These are phyloP conservation scores for Wallacemonas rigidus DNA, from an alignment of 208 protist species.

Conservation along the genomic window DNA sequence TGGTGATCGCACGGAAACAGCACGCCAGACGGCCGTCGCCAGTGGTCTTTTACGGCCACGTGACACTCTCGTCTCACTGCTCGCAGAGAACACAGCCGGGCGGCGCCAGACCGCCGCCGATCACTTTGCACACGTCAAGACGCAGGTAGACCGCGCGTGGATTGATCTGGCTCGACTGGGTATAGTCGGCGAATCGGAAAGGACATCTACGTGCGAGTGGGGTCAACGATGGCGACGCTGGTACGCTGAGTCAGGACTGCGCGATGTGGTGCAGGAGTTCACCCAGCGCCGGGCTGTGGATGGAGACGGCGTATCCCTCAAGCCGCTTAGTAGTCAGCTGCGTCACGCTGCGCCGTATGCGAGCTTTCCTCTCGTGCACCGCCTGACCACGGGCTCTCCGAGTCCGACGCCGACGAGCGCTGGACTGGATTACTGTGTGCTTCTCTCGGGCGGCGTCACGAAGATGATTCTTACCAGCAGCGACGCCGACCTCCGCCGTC, in stretches of 20 bases:
- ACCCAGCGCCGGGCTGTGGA: conserved; percentile 19
- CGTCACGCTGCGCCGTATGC: background rate
- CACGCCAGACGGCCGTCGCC: conserved; percentile 93
- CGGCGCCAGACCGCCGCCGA: conserved; percentile 31
- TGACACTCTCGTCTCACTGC: conserved; percentile 49
- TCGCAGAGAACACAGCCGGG: conserved; percentile 26
- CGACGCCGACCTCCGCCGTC: conserved; percentile 33
- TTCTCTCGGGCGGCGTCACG: conserved; percentile 63
- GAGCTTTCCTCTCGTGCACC: conserved; percentile 10
- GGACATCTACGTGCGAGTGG: conserved; percentile 27
- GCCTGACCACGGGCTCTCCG: background rate
- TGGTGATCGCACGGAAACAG: conserved; percentile 97
- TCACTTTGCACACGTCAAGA: conserved; percentile 42
- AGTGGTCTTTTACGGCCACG: conserved; percentile 47
- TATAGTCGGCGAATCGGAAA: conserved; percentile 1
- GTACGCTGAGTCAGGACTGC: conserved; percentile 49
- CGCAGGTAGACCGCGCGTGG: conserved; percentile 30
- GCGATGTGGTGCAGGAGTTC: conserved; percentile 67
- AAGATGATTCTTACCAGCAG: conserved; percentile 43
- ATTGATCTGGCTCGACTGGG: conserved; percentile 3
- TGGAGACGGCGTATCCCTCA: conserved; percentile 32
- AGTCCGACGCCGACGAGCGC: background rate
- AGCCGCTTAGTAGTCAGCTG: conserved; percentile 42
- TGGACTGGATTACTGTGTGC: conserved; percentile 31
- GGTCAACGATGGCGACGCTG: conserved; percentile 26